Conservation (phyloP, 805 yeast species). For the Candida silvicultrix region DNA sequence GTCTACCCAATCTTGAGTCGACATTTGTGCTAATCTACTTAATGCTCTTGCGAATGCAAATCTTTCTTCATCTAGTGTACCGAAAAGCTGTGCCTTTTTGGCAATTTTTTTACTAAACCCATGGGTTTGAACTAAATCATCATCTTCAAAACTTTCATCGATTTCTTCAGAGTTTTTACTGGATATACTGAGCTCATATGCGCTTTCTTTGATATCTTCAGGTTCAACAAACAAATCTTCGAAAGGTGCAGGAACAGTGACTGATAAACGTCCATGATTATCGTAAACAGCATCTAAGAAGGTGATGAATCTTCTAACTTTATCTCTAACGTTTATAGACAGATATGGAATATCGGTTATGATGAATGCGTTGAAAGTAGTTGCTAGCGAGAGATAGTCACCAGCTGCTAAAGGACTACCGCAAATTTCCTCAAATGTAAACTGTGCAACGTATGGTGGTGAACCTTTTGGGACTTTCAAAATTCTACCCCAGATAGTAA, state of each 20-base stretch:
- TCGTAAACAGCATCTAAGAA: constrained; percentile 95
- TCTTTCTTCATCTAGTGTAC: constrained; percentile 80
- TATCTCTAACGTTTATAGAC: constrained; percentile 71
- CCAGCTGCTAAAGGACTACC: constrained; percentile 90
- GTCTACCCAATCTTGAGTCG: constrained; percentile 88
- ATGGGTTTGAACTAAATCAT: constrained; percentile 63
- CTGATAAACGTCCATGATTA: constrained; percentile 80
- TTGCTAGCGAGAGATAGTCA: constrained; percentile 82
- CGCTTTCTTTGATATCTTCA: constrained; percentile 40
- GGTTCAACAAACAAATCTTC: constrained; percentile 83
- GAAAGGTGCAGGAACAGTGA: constrained; percentile 83
- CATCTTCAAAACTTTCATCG: constrained; percentile 36
- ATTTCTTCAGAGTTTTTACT: constrained; percentile 12
- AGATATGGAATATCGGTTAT: constrained; percentile 89
- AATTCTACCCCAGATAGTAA: constrained; percentile 85
- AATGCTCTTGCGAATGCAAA: constrained; percentile 96
- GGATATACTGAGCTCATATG: constrained; percentile 23
- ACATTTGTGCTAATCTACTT: constrained; percentile 88
- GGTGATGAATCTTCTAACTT: constrained; percentile 87
- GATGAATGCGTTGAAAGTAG: constrained; percentile 68
- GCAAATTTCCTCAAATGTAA: constrained; percentile 80
- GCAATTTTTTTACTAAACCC: constrained; percentile 73
- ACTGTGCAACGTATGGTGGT: constrained; percentile 82
- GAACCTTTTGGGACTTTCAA: constrained; percentile 69
- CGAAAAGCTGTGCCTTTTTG: constrained; percentile 68